These are phyloP conservation scores for Skeletonema menzelii DNA, from an alignment of 108 stramenopile genomes.

Conservation along the genomic window DNA sequence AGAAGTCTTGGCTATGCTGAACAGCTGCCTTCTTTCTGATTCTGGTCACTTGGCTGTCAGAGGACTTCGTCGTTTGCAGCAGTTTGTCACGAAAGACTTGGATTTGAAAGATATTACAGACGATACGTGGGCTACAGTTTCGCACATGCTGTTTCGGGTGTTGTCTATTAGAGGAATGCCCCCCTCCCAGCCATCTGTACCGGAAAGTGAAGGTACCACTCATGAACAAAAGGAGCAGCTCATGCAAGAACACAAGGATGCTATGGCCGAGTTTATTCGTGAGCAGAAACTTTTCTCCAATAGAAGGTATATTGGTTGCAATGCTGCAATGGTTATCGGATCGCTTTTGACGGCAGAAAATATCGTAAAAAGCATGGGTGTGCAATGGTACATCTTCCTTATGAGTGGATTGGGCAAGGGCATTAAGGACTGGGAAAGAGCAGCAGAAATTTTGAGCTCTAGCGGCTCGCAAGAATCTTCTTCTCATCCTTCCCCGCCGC, in stretches of 20 bases:
- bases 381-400: slow-evolving; percentile 81
- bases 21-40: slow-evolving; percentile 82
- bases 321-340: slow-evolving; percentile 77
- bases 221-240: slow-evolving; percentile 41
- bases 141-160: slow-evolving; percentile 82
- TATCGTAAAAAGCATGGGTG: slow-evolving; percentile 58
- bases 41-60: slow-evolving; percentile 73
- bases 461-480: slow-evolving; percentile 43
- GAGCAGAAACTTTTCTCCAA: slow-evolving; percentile 75
- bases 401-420: slow-evolving; percentile 70
- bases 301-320: slow-evolving; percentile 76
- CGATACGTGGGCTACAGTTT: slow-evolving; percentile 83
- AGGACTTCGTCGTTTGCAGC: slow-evolving; percentile 70
- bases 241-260: slow-evolving; percentile 42
- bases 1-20: slow-evolving; percentile 83
- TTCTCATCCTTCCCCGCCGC: slow-evolving; percentile 27
- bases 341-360: slow-evolving; percentile 62
- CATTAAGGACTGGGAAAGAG: slow-evolving; percentile 75
- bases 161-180: slow-evolving; percentile 69
- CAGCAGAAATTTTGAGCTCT: slow-evolving; percentile 52
- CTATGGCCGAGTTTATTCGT: slow-evolving; percentile 67
- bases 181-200: slow-evolving; percentile 6
- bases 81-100: slow-evolving; percentile 74
- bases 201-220: slow-evolving; percentile 28
- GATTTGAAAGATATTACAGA: slow-evolving; percentile 53